Evolutionary conservation across 176 grass and related monocot genomes (phyloP), one percentile per base, ranked within the genome.

Genomic region (Zizania latifolia): DNA sequence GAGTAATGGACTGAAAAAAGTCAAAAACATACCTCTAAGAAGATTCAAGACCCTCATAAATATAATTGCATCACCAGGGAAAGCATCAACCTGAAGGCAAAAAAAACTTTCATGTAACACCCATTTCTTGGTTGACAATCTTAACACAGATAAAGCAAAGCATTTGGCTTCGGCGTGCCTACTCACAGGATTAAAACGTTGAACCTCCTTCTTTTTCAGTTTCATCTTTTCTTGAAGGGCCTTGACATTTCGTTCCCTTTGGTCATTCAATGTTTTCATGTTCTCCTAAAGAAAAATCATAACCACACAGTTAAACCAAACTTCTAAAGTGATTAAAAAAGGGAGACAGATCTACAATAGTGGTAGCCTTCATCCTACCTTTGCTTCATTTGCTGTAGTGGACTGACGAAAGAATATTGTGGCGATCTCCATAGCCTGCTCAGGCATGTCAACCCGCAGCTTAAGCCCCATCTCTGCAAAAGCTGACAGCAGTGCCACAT

Each of bases 381-480:
- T 83, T 80, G 89, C 76, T 94, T 98, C 90, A 76, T 76, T 92
- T 87, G 90, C 84, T 65, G 84, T 88, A 54, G 81, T 90, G 1
- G 91, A 90, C 82, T 78, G 88, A 40, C 91, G 88, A 68, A 94
- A 98, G 68, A 98, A 94, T 81, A 98, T 35, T 34, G 87, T 76
- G 53, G 91, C 83, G 70, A 98, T 86, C 55, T 92, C 84, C 89
- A 98, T 89, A 84, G 90, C 59, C 62, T 94, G 95, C 66, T 98
- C 77, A 76, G 95, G 95, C 95, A 98, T 98, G 71, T 98, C 95
- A 69, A 98, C 79, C 32, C 95, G 83, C 76, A 98, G 79, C 84
- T 92, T 98, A 79, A 98, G 90, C 79, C 95, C 95, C 91, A 98
- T 98, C 78, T 98, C 89, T 55, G 84, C 82, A 86, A 98, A 98